Evolutionary conservation across 106 monocot genomes (phyloP).

Genomic region (Hemerocallis citrina): DNA sequence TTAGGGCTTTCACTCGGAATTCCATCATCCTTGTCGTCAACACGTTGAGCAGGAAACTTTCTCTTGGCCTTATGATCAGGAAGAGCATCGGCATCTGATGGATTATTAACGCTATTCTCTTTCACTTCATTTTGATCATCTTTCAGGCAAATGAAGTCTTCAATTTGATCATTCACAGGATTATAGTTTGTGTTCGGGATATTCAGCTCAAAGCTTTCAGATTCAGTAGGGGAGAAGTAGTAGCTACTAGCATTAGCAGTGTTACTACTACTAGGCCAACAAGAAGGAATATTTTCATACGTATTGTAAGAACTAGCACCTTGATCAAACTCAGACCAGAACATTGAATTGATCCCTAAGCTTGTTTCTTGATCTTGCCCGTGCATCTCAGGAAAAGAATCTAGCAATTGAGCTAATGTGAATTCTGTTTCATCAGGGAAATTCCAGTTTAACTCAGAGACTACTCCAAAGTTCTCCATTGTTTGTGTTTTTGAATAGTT

Average conservation of each 20-base stretch:
- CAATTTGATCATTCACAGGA: neutral
- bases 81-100: neutral
- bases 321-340: constrained; percentile 18
- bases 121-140: constrained; percentile 2
- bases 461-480: constrained; percentile 14
- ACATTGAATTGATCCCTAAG: constrained; percentile 21
- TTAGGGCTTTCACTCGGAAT: too few species aligned
- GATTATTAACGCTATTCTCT: neutral
- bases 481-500: too few species aligned
- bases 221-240: neutral
- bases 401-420: constrained; percentile 31
- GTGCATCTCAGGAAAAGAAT: constrained; percentile 1
- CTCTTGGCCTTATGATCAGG: neutral
- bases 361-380: constrained; percentile 12
- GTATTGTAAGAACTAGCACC: constrained; percentile 3
- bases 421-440: constrained; percentile 29
- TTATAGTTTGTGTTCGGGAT: neutral
- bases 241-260: neutral
- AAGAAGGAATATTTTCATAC: neutral
- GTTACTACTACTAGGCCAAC: neutral
- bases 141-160: neutral
- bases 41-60: neutral
- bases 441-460: constrained; percentile 24
- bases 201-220: neutral
- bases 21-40: neutral